These are phyloP conservation scores for Fusarium mangiferae DNA, from an alignment of 2,329 filamentous ascomycete genomes.

Conservation along the genomic window DNA sequence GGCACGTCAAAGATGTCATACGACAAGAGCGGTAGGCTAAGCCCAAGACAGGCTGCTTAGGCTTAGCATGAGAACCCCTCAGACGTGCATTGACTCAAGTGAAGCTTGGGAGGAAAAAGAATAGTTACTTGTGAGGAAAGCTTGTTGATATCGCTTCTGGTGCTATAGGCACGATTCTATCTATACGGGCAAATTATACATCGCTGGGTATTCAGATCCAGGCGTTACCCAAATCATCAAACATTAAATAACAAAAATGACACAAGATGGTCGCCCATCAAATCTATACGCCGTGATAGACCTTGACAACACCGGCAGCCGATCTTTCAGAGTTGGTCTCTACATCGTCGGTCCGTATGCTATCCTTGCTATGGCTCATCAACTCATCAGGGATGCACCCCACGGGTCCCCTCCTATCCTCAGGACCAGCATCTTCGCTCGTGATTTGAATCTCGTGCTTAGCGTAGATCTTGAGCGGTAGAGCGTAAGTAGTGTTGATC, in stretches of 20 bases:
- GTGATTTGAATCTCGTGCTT: slow-evolving; percentile 49
- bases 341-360: slow-evolving; percentile 32
- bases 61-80: neutral
- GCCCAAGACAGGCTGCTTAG: neutral
- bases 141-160: slow-evolving; percentile 1
- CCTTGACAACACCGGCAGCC: slow-evolving; percentile 42
- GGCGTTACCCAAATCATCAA: slow-evolving; percentile 9
- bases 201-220: slow-evolving; percentile 21
- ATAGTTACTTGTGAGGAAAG: neutral
- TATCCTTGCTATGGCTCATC: slow-evolving; percentile 31
- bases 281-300: slow-evolving; percentile 42
- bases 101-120: too few relatives aligned
- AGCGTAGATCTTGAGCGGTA: slow-evolving; percentile 53
- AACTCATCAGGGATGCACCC: slow-evolving; percentile 35
- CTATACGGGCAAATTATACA: slow-evolving; percentile 9
- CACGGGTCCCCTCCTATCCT: slow-evolving; percentile 34
- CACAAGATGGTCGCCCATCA: neutral
- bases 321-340: slow-evolving; percentile 42
- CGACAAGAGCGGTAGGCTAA: neutral
- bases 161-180: slow-evolving; percentile 22
- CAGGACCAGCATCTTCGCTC: slow-evolving; percentile 36
- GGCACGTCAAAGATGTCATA: neutral
- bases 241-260: slow-evolving; percentile 2
- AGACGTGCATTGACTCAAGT: neutral
- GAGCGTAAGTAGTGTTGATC: slow-evolving; percentile 46